Conservation (phyloP, 768 basidiomycete genomes). For the Lentinula aciculospora region DNA sequence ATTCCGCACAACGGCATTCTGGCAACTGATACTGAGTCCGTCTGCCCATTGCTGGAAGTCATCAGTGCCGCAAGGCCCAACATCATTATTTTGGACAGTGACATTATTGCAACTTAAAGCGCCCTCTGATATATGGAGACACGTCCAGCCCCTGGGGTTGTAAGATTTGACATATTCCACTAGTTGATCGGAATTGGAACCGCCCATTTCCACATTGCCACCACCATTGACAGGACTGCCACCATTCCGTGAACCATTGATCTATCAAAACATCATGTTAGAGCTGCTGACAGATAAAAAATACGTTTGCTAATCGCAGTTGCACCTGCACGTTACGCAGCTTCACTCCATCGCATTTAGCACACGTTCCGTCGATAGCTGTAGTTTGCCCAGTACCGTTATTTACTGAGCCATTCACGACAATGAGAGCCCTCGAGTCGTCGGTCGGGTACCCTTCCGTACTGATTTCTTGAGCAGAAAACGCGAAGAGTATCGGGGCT, state of each 20-base stretch:
- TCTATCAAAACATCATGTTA: conserved; percentile 29
- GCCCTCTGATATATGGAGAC: conserved; percentile 74
- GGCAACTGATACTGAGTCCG: conserved; percentile 72
- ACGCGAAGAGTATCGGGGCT: conserved; percentile 60
- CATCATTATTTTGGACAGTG: conserved; percentile 75
- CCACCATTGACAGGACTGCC: conserved; percentile 52
- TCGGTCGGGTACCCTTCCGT: conserved; percentile 73
- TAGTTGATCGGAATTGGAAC: conserved; percentile 62
- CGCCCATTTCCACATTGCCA: conserved; percentile 85
- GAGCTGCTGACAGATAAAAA: neutral
- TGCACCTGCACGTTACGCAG: conserved; percentile 69
- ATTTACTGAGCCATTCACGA: conserved; percentile 57
- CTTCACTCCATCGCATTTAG: conserved; percentile 50
- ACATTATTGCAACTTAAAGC: conserved; percentile 55
- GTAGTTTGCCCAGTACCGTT: conserved; percentile 67
- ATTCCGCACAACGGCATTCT: conserved; percentile 53
- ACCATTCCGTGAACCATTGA: conserved; percentile 64
- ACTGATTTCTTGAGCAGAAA: conserved; percentile 74
- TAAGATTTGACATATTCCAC: conserved; percentile 73
- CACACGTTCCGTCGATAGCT: conserved; percentile 65
- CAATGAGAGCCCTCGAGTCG: conserved; percentile 59
- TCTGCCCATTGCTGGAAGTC: conserved; percentile 74
- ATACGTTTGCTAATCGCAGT: neutral
- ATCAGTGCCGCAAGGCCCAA: conserved; percentile 71
- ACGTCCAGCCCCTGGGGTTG: conserved; percentile 80